Base-by-base conservation (phyloP, 1,139 yeast genomes). In the Zygosaccharomyces sapae region DNA sequence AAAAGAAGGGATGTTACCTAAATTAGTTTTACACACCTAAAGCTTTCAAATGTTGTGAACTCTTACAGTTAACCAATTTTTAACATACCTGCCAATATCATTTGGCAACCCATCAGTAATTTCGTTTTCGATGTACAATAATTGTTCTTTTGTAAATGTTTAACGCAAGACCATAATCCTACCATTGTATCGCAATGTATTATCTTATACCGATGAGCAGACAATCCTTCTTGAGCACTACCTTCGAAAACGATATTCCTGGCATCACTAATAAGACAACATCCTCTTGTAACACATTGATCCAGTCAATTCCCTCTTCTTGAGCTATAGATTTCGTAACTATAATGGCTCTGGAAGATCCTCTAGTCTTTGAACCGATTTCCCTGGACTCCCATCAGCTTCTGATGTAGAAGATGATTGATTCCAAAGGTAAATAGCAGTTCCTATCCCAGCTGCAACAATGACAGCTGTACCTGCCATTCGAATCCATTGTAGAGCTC, bases 131-230 rank as follows among this genome's bases (percentile, higher is more conserved):
- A 61, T 57, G 3, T 73, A 57, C 29, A 72, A 51, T 31, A 72
- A 59, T 4, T 62, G 45, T 10, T 64, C 58, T 70, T 66, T 29
- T 58, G 58, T 13, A 74, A 39, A 44, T 72, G 76, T 45, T 71
- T 71, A 8, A 73, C 62, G 16, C 74, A 61, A 13, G 75, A 70
- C 68, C 75, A 73, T 1, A 72, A 56, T 4, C 77, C 75, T 9
- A 58, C 63, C 44, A 62, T 60, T 1, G 70, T 66, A 3, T 63
- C 67, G 42, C 76, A 71, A 37, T 58, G 59, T 3, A 75, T 70
- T 2, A 73, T 52, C 47, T 71, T 68, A 48, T 54, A 60, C 8
- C 43, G 33, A 13, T 47, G 36, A 8, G 40, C 30, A 2, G 49
- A 44, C 18, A 16, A 5, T 30, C 33, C 13, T 13, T 46, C 49